Conservation (phyloP, 2,329 filamentous ascomycete genomes). For the Monosporascus sp. region DNA sequence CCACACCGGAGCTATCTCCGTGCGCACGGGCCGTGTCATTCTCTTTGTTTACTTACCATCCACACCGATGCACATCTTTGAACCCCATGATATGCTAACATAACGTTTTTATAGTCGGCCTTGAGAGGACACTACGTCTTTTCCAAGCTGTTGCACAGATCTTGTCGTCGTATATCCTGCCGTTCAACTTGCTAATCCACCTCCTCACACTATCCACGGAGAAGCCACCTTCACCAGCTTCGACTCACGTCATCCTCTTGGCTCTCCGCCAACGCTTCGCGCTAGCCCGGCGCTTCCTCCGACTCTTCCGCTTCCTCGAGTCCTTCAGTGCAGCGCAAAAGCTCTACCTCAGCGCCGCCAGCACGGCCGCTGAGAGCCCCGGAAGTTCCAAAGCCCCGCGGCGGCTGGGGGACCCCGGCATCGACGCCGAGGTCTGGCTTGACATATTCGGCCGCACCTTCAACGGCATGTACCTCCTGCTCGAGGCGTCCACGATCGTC, state of each 20-base stretch:
- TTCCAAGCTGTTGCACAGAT: conserved; percentile 49
- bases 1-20: too few species aligned
- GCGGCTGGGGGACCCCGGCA: neutral
- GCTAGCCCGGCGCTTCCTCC: conserved; percentile 56
- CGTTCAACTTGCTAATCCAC: conserved; percentile 31
- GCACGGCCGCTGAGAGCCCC: conserved; percentile 5
- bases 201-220: conserved; percentile 10
- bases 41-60: too few species aligned
- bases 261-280: conserved; percentile 38
- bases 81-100: neutral
- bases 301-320: conserved; percentile 64
- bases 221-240: conserved; percentile 17
- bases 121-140: conserved; percentile 57
- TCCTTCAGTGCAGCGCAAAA: conserved; percentile 48
- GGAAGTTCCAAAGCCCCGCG: neutral
- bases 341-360: conserved; percentile 28
- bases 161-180: conserved; percentile 38
- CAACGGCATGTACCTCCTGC: conserved; percentile 61
- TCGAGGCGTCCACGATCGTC: conserved; percentile 61
- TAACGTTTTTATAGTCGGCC: conserved; percentile 40
- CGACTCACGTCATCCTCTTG: conserved; percentile 27
- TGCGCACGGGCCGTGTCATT: too few species aligned
- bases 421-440: conserved; percentile 36
- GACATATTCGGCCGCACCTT: conserved; percentile 54
- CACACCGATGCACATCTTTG: neutral